Conservation (phyloP, 805 yeast species). For the Scheffersomyces spartinae region DNA sequence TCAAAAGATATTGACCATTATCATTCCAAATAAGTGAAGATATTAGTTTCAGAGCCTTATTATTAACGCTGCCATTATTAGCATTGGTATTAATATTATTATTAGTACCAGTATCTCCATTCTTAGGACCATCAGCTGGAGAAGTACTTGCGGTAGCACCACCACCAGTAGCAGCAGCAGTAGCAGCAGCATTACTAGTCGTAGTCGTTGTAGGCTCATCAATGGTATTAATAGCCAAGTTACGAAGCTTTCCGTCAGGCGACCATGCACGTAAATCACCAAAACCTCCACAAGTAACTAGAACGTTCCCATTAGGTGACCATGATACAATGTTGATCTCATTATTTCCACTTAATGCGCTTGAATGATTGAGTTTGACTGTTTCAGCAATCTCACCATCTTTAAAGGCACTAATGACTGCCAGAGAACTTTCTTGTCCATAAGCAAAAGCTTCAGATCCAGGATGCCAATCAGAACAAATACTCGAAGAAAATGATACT, state of each 20-base stretch:
- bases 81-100: too few relatives aligned
- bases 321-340: conserved; percentile 35
- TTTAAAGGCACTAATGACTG: conserved; percentile 29
- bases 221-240: conserved; percentile 18
- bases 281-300: conserved; percentile 52
- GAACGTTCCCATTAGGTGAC: conserved; percentile 53
- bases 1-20: conserved; percentile 40
- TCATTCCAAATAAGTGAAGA: conserved; percentile 50
- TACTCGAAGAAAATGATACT: conserved; percentile 29
- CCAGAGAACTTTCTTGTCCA: conserved; percentile 40
- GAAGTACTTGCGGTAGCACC: conserved; percentile 5
- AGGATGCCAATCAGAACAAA: conserved; percentile 50
- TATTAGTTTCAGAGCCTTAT: too few relatives aligned
- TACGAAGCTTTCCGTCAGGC: conserved; percentile 52
- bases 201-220: conserved; percentile 4
- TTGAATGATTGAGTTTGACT: conserved; percentile 16
- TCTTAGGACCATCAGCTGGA: too few relatives aligned
- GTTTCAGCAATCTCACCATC: conserved; percentile 17
- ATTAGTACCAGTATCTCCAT: too few relatives aligned
- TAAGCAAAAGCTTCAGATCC: conserved; percentile 35
- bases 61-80: too few relatives aligned
- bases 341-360: conserved; percentile 7
- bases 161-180: conserved; percentile 4
- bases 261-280: conserved; percentile 81
- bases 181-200: conserved; percentile 1